Evolutionary conservation across 441 rosid genomes (phyloP).

Genomic region (Geranium incanum): DNA sequence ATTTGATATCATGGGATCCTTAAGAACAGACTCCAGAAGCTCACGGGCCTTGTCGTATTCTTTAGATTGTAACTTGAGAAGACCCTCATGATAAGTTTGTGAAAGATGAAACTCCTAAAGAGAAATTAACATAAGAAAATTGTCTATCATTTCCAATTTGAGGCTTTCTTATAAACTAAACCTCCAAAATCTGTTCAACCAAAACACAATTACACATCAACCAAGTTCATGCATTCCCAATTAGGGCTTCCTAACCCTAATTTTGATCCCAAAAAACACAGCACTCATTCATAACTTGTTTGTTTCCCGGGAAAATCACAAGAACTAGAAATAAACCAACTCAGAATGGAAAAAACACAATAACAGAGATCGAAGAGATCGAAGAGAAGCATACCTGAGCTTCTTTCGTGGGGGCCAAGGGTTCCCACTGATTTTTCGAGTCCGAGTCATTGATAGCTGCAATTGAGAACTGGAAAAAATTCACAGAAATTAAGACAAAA

Average conservation of each 20-base stretch:
- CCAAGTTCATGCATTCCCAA: constrained; percentile 8
- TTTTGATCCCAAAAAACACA: background rate
- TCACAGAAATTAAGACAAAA: constrained; percentile 1
- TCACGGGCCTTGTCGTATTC: constrained; percentile 72
- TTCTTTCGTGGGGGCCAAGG: constrained; percentile 95
- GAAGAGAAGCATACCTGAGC: constrained; percentile 56
- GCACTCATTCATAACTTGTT: background rate
- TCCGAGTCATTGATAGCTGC: constrained; percentile 92
- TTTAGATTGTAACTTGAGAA: constrained; percentile 80
- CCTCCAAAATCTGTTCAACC: constrained; percentile 5
- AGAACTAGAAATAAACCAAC: background rate
- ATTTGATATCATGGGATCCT: constrained; percentile 71
- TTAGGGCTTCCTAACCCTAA: constrained; percentile 6
- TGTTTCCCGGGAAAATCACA: constrained; percentile 8
- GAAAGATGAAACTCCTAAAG: constrained; percentile 87
- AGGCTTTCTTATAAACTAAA: background rate
- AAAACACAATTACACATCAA: constrained; percentile 5
- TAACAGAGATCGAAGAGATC: background rate
- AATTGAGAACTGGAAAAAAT: constrained; percentile 62
- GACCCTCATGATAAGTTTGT: constrained; percentile 87
- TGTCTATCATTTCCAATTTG: background rate
- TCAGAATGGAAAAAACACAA: background rate
- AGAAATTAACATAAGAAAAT: background rate
- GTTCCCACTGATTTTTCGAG: constrained; percentile 81
- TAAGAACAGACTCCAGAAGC: constrained; percentile 69